A percentile compares a stretch with the other conserved stretches of the same genome.
Conservation (phyloP, 2,329 filamentous ascomycete species). For the Ophiocordyceps camponoti-leonardi region DNA sequence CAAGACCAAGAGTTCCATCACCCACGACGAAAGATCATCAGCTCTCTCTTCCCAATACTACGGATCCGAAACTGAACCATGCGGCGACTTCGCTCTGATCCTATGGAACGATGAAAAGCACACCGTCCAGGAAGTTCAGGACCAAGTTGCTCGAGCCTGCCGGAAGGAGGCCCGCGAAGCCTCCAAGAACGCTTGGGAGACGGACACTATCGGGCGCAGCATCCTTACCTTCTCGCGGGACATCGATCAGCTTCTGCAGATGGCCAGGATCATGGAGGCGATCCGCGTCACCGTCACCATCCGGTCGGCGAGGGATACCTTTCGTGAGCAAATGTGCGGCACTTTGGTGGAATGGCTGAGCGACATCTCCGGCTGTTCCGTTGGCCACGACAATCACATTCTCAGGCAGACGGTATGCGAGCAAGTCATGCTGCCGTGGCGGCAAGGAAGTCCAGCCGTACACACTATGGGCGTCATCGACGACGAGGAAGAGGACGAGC, state of each 20-base stretch:
- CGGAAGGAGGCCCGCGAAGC: conserved; percentile 53
- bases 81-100: conserved; percentile 59
- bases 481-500: conserved; percentile 29
- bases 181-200: conserved; percentile 63
- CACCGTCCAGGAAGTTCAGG: conserved; percentile 75
- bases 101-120: conserved; percentile 99
- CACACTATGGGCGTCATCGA: conserved; percentile 39
- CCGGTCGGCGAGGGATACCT: conserved; percentile 82
- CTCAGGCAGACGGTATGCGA: conserved; percentile 74
- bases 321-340: conserved; percentile 97
- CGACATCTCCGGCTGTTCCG: conserved; percentile 79
- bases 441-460: conserved; percentile 63
- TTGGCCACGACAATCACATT: conserved; percentile 64
- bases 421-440: conserved; percentile 78
- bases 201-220: conserved; percentile 74
- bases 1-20: conserved; percentile 69
- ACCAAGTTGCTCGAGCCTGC: conserved; percentile 84
- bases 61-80: conserved; percentile 34
- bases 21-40: conserved; percentile 65
- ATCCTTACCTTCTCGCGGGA: conserved; percentile 63
- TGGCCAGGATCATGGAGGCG: conserved; percentile 77
- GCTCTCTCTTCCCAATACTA: conserved; percentile 54
- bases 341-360: conserved; percentile 91
- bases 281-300: conserved; percentile 95
- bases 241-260: conserved; percentile 53